Evolutionary conservation across 352 stramenopile genomes (phyloP), one percentile per base, ranked within the genome.

Genomic region (Peronospora farinosa): DNA sequence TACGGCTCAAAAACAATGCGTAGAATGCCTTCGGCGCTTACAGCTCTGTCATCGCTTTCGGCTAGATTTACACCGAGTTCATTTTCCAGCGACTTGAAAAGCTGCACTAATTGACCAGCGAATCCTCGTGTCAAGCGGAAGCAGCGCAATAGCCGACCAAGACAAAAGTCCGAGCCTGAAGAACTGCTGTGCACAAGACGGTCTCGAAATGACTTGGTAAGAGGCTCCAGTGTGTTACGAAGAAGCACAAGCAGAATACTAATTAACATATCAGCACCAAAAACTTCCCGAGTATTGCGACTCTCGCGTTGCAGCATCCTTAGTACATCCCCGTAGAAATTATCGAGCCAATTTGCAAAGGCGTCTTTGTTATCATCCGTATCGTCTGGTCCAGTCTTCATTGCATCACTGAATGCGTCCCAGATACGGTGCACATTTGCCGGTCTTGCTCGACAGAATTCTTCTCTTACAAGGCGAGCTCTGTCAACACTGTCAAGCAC

Each of bases 221-320:
- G 55, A 1, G 67, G 54, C 27, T 66, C 54, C 9, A 87, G 52
- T 32, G 72, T 85, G 44, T 74, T 71, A 33, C 72, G 44, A 3
- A 90, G 54, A 35, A 90, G 39, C 21, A 51, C 48, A 3, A 76
- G 44, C 16, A 86, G 61, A 33, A 86, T 63, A 35, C 11, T 17
- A 8, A 54, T 15, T 8, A 65, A 42, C n/a, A 39, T 42, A 7
- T 67, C 50, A 0, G 39, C 5, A 1, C 67, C 68, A 51, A 88
- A 90, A 30, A 90, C 60, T 27, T 81, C 70, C 13, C 36, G 52
- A 4, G 60, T 57, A 36, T 73, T 60, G 10, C 58, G 50, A 19
- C 48, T 72, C 47, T 90, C 79, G 3, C 62, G 65, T 54, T 81
- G 65, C 19, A 90, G 47, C 72, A 86, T 77, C 4, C 51, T 56